Base-by-base conservation (phyloP, 306 rosid genomes). In the Malus sylvestris region DNA sequence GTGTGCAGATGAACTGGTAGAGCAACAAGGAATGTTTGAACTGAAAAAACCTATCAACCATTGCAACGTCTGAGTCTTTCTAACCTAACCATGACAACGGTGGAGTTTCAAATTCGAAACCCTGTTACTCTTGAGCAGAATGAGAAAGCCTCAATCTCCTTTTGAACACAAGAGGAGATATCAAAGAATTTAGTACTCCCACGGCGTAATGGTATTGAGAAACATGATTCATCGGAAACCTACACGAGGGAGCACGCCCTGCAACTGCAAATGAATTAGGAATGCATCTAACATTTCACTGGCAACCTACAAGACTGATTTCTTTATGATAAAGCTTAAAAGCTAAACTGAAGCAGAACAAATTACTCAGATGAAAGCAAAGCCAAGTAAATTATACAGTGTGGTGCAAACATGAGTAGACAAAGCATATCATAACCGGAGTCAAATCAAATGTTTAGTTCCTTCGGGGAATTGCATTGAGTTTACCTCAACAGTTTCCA, bases 351-450 rank as follows among this genome's bases (percentile, higher is more conserved):
- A 78, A 51, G 25, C 68, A 71, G 16, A n/a, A 76, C 7, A 61
- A 55, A 49, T 49, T 58, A 67, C 67, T 42, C 14, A 27, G 35
- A 69, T 30, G 42, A 29, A 64, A 77, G 57, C 69, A 38, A 46
- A 49, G 53, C 55, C 11, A 16, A 60, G 68, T 59, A 68, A 45
- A 74, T 52, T 62, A 59, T 58, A 70, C 58, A 73, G 69, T 60
- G 38, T 25, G 58, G 58, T 74, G 78, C 60, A 45, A 33, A 70
- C 46, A 71, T 46, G 52, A 70, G 72, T 52, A 60, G 79, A 69
- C 55, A 73, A 51, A 79, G 16, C 55, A 44, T 30, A 80, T 68
- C 81, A 82, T 75, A 15, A 80, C 85, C 71, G 29, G 23, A 45
- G 76, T 68, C 78, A 66, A 55, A 74, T 77, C 67, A 60, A 27